phyloP scores from a whole-genome alignment of 108 stramenopile genomes.

The Epithemia pelagica region DNA sequence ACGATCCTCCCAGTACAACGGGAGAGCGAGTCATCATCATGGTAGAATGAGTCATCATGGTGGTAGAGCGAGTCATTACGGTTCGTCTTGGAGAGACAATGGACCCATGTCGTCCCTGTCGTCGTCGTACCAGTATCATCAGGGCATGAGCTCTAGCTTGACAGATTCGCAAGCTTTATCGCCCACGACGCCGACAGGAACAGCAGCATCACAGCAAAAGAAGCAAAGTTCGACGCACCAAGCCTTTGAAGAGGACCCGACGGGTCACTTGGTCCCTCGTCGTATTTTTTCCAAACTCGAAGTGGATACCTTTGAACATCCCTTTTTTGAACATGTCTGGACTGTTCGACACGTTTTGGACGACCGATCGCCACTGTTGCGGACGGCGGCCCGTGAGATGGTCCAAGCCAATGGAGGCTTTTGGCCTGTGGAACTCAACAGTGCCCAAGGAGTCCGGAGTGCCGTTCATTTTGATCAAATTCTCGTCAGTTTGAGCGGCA shows the following conservation, averaged over 20 bases:
- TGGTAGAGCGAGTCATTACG: not conserved
- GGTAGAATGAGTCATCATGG: too few species aligned
- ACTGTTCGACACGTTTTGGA: conserved; percentile 56
- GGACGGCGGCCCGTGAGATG: conserved; percentile 28
- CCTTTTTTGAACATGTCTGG: conserved; percentile 71
- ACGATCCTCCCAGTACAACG: not conserved
- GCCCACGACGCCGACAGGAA: not conserved
- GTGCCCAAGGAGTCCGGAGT: conserved; percentile 36
- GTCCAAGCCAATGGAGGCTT: conserved; percentile 40
- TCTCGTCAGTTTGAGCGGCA: conserved; percentile 54
- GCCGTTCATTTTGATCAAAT: conserved; percentile 62
- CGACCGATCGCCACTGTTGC: conserved; percentile 50
- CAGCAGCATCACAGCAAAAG: too few species aligned
- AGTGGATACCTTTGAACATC: conserved; percentile 55
- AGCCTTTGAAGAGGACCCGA: conserved; percentile 18
- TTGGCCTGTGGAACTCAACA: conserved; percentile 65
- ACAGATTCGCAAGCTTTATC: not conserved
- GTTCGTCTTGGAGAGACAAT: not conserved
- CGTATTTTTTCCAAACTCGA: conserved; percentile 47
- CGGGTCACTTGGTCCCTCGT: conserved; percentile 24
- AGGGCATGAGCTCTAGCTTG: too few species aligned
- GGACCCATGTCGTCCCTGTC: too few species aligned
- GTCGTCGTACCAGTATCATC: not conserved
- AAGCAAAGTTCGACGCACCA: not conserved
- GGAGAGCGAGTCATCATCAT: too few species aligned